Base-by-base conservation (phyloP, 2,329 filamentous ascomycete species). In the Cyphellophora attinorum region DNA sequence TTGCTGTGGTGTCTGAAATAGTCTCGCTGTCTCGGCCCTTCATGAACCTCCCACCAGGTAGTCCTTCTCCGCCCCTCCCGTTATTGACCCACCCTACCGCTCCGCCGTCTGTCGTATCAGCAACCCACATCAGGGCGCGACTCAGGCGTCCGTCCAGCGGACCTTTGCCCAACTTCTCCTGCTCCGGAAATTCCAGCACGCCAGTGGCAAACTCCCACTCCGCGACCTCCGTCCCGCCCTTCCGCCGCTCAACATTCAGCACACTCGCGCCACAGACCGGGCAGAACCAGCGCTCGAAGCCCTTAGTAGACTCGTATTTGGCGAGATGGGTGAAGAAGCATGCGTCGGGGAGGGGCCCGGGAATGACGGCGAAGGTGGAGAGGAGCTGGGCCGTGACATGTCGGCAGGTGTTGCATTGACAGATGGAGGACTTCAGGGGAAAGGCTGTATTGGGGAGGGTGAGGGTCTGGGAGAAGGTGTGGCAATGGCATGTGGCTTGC, bases 351-450 rank as follows among this genome's bases (percentile, higher is more conserved):
- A 41, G 4, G 8, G 29, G 31, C 4, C 19, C 11, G 5, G 44
- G 42, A 5, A 46, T 44, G 18, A 44, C 38, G 8, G 40, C 45
- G 19, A 32, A 42, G 5, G 47, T 50, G 13, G 50, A 55, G 50
- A 65, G 64, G 14, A 68, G 49, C 4, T 49, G 58, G 14, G 68
- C 68, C 0, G 61, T 64, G 3, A 53, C 21, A 35, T 62, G 65
- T 2, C 68, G 60, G 46, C 69, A 72, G 3, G 67, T 70, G 12
- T 51, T 52, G 53, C 68, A 72, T 51, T 72, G 68, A 45, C 69
- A 72, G 36, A 52, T 54, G 5, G 49, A 48, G 0, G 54, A 62
- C 27, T 51, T 38, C 1, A 73, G 52, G 5, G 44, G 44, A 5
- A 46, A 12, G 11, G 30, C 13, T 6, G 31, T 21, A 5, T 18